Evolutionary conservation across 495 filamentous ascomycete species (phyloP), one percentile per base, ranked within the genome.

Genomic region (Sordaria brevicollis): DNA sequence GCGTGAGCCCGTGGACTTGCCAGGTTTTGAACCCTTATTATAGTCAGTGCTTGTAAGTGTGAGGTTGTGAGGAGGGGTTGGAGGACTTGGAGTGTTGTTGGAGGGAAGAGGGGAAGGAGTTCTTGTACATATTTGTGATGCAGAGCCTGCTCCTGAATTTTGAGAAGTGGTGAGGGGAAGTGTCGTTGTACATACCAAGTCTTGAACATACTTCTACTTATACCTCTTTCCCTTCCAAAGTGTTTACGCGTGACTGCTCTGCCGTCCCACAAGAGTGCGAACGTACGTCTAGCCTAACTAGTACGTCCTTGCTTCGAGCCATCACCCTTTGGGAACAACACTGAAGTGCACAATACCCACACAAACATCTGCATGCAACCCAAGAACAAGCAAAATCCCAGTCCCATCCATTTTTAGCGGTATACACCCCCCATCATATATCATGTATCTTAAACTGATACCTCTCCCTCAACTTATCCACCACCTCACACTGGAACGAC

Each of bases 1-100:
- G 83, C 73, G 75, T 70, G 68, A 76, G 76, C 67, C 79, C 79
- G 9, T 84, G 73, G 25, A 82, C 79, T 19, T 84, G 83, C 78
- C 72, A 71, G 19, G 67, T 71, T 25, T 65, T 67, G 67, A 83
- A 83, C 68, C 67, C 78, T 33, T 84, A 72, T 65, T 84, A 84
- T 71, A 75, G 70, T 38, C 83, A 85, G 75, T 80, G 81, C 67
- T 68, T 82, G 68, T 79, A 75, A 72, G 62, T 57, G 37, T 38
- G 6, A 38, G 37, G 11, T 57, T 57, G 6, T 5, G 21, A 10
- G 17, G n/a, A 67, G 17, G 17, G 17, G 6, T 41, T 41, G 17
- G 13, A 49, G 8, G 19, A 21, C 3, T n/a, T 19, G 41, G 41
- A 3, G n/a, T 49, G n/a, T 10, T 21, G 3, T 8, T 21, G 41